These are phyloP conservation scores for Pseudomonodictys pantanalensis DNA, from an alignment of 495 filamentous ascomycete genomes.

Conservation along the genomic window DNA sequence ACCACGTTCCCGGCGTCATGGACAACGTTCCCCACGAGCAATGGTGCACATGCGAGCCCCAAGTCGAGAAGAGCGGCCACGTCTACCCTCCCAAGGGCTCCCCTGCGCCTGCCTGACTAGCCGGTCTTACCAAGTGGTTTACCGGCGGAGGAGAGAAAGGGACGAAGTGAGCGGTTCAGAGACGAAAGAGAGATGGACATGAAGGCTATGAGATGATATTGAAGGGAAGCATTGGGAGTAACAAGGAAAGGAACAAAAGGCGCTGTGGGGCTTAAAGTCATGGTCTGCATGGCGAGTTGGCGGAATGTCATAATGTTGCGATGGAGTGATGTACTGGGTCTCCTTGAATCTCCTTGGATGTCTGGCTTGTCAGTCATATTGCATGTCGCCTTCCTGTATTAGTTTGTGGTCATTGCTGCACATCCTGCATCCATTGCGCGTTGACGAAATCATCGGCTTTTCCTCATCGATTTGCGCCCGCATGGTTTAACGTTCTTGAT, in stretches of 20 bases:
- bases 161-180: not conserved
- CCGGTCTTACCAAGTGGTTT: constrained; percentile 8
- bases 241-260: not conserved
- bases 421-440: no score
- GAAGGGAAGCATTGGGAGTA: not conserved
- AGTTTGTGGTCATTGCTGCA: no score
- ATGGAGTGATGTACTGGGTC: no score
- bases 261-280: not conserved
- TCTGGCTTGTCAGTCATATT: no score
- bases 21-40: constrained; percentile 43
- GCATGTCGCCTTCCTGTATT: no score
- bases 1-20: constrained; percentile 45
- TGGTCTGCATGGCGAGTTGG: no score
- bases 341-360: no score
- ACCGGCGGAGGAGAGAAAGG: not conserved
- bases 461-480: no score
- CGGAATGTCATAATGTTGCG: no score
- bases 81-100: constrained; percentile 39
- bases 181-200: not conserved
- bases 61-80: constrained; percentile 41
- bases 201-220: not conserved
- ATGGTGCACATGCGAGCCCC: constrained; percentile 50
- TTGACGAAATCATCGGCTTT: no score
- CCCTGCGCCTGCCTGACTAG: constrained; percentile 26
- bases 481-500: no score